Evolutionary conservation across 2,329 filamentous ascomycete genomes (phyloP).

Genomic region (Harringtonia lauricola): DNA sequence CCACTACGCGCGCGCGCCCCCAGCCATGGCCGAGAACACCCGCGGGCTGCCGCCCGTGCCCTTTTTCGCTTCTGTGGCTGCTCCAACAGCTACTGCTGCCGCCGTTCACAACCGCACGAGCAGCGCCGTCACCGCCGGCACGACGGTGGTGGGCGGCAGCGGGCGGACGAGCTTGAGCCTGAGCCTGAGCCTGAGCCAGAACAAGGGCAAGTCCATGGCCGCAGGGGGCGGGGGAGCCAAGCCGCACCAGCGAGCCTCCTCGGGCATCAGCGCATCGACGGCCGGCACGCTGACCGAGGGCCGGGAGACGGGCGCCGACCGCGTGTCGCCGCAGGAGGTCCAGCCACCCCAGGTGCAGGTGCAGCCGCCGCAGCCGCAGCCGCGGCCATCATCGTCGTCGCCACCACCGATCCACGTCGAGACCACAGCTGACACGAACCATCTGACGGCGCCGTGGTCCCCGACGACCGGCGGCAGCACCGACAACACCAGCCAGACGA

Average conservation of each 20-base stretch:
- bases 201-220: not conserved
- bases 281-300: not conserved
- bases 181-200: not conserved
- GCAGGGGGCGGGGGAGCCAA: not conserved
- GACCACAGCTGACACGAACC: no score
- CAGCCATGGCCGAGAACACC: not conserved
- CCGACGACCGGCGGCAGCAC: no score
- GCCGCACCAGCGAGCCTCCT: constrained; percentile 4
- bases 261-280: constrained; percentile 2
- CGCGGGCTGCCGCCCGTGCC: constrained; percentile 10
- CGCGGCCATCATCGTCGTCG: no score
- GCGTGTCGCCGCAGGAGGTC: not conserved
- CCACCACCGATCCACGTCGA: no score
- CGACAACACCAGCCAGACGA: not conserved
- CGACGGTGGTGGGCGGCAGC: constrained; percentile 2
- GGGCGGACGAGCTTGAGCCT: constrained; percentile 8
- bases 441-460: not conserved
- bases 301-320: no score
- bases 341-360: not conserved
- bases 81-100: not conserved
- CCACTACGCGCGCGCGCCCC: not conserved
- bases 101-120: not conserved
- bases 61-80: not conserved
- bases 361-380: not conserved
- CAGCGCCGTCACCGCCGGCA: not conserved